Evolutionary conservation across 768 basidiomycete genomes (phyloP), one percentile per base, ranked within the genome.

Genomic region (Boletus pseudo-olivaceus): DNA sequence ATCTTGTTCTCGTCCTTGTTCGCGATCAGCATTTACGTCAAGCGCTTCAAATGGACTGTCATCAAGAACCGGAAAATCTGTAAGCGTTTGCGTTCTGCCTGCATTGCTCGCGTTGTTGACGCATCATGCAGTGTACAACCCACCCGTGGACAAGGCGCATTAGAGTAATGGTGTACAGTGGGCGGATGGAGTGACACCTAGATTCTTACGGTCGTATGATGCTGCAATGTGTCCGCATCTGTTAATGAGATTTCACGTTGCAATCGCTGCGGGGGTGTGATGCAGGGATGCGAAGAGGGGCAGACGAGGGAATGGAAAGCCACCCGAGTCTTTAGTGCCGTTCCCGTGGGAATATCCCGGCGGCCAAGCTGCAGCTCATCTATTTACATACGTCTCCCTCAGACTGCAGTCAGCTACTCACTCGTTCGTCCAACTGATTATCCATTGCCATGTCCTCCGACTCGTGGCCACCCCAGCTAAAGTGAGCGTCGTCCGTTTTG

Each of bases 61-160:
- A 84, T 98, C 75, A 98, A 98, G 84, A 90, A 87, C 79, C 82
- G 94, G 77, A 97, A 96, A 76, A 84, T 97, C 55, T 61, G 92
- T 92, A 57, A 72, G 90, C 82, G 14, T 55, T 49, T 20, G 8
- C 11, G 27, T n/a, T 34, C 14, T 34, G 15, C 41, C 8, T 26
- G 23, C 11, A 7, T 35, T 38, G 32, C 8, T 23, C 20, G 39
- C 4, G 19, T 39, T 15, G 37, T 35, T 63, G 57, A 68, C 51
- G 9, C 10, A 29, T 2, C 40, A 42, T 35, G 17, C 58, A 75
- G 74, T 76, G 55, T 76, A 76, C 62, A 73, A 72, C 45, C 74
- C 74, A 37, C 74, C 74, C 10, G 64, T 59, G 29, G 68, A 73
- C 60, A 64, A 67, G 47, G 51, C 53, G 29, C 72, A 73, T 53